Evolutionary conservation across 805 yeast species (phyloP).

Genomic region (Candida berthetii): DNA sequence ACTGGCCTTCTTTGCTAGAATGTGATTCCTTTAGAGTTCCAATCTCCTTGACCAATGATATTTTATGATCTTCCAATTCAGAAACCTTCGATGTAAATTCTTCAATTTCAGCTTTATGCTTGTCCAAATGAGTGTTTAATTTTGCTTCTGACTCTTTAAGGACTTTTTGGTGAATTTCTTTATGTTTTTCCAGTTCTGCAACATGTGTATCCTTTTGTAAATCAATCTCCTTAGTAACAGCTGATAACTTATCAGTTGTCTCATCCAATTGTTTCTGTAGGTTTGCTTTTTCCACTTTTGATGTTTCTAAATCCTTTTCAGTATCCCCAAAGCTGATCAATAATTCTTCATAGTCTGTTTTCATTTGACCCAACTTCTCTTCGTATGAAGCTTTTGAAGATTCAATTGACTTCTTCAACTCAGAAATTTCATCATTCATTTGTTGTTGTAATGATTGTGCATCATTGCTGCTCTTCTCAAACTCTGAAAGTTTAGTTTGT

Average conservation of each 20-base stretch:
- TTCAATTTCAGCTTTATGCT: background rate
- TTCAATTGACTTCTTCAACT: background rate
- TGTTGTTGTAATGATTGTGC: background rate
- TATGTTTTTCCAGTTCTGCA: background rate
- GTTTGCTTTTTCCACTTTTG: slow-evolving; percentile 5
- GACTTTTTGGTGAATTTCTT: background rate
- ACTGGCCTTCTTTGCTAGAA: background rate
- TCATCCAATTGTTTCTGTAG: slow-evolving; percentile 2
- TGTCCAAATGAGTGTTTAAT: background rate
- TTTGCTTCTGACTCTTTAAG: background rate
- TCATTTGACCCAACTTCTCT: background rate
- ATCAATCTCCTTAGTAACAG: background rate
- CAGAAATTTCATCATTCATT: slow-evolving; percentile 6
- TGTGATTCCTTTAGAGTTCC: background rate
- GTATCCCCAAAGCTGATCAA: slow-evolving; percentile 1
- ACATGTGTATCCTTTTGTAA: background rate
- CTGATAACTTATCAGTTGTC: background rate
- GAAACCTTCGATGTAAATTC: background rate
- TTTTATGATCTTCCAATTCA: background rate
- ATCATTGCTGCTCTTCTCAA: background rate
- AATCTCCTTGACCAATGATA: background rate
- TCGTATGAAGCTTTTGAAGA: slow-evolving; percentile 1
- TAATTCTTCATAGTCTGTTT: slow-evolving; percentile 4
- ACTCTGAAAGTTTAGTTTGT: background rate
- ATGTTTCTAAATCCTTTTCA: background rate